Evolutionary conservation across 768 basidiomycete species (phyloP).

Genomic region (Hygrophoropsis aurantiaca): DNA sequence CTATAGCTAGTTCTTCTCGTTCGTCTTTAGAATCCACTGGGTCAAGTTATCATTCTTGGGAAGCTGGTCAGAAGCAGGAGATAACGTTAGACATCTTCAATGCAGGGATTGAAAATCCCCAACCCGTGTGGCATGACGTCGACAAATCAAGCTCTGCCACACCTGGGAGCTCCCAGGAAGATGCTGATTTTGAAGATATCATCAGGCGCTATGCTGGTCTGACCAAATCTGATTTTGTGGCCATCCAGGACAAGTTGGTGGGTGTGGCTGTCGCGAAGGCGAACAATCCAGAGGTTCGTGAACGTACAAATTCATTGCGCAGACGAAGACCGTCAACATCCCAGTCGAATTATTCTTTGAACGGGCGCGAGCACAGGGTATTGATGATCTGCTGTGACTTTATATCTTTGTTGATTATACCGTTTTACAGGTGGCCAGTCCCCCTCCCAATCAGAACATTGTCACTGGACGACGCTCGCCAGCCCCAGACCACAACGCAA

Average conservation of each 20-base stretch:
- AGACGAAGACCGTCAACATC: slow-evolving; percentile 78
- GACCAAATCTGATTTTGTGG: slow-evolving; percentile 64
- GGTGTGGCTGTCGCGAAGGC: slow-evolving; percentile 58
- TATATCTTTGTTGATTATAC: slow-evolving; percentile 7
- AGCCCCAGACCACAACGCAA: slow-evolving; percentile 49
- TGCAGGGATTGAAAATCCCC: slow-evolving; percentile 44
- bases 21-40: slow-evolving; percentile 80
- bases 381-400: slow-evolving; percentile 10
- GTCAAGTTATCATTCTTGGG: slow-evolving; percentile 85
- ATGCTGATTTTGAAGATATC: slow-evolving; percentile 64
- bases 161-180: slow-evolving; percentile 51
- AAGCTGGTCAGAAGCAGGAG: slow-evolving; percentile 57
- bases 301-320: slow-evolving; percentile 69
- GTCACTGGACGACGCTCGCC: slow-evolving; percentile 29
- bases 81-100: slow-evolving; percentile 53
- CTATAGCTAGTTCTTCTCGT: slow-evolving; percentile 71
- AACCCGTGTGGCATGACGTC: slow-evolving; percentile 67
- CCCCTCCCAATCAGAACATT: slow-evolving; percentile 46
- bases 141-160: slow-evolving; percentile 49
- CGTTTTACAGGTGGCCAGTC: slow-evolving; percentile 53
- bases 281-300: slow-evolving; percentile 53
- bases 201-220: slow-evolving; percentile 67
- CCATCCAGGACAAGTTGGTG: slow-evolving; percentile 79
- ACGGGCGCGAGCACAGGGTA: slow-evolving; percentile 47
- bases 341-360: slow-evolving; percentile 72